Evolutionary conservation across 768 basidiomycete genomes (phyloP).

Genomic region (Mycena venus): DNA sequence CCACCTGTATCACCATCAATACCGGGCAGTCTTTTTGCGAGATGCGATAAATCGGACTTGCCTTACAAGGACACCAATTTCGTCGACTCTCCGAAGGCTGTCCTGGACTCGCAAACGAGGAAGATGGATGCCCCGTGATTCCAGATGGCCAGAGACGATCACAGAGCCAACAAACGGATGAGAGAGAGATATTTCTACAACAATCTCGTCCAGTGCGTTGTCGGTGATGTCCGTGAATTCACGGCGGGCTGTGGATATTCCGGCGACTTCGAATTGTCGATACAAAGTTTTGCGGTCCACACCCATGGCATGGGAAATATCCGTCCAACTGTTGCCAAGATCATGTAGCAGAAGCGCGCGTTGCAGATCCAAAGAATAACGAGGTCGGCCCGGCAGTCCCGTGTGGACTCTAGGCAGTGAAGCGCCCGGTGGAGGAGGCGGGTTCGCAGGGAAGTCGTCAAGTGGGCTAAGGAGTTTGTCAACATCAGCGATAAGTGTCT

Average conservation of each 20-base stretch:
- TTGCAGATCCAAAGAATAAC: not conserved
- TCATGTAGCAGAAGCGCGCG: not conserved
- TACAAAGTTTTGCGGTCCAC: not conserved
- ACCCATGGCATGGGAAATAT: not conserved
- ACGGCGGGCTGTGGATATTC: not conserved
- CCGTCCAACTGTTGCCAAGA: not conserved
- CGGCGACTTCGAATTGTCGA: too few species aligned
- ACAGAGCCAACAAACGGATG: not conserved
- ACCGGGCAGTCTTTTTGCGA: too few species aligned
- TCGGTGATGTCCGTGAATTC: not conserved
- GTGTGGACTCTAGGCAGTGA: too few species aligned
- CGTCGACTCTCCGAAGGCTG: not conserved
- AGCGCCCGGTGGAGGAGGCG: too few species aligned
- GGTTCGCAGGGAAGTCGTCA: too few species aligned
- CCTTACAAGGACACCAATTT: not conserved
- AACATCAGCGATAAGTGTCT: too few species aligned
- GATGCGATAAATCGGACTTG: too few species aligned
- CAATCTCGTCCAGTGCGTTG: not conserved
- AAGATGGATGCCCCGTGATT: not conserved
- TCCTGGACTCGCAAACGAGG: not conserved
- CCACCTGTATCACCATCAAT: too few species aligned
- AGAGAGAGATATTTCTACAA: not conserved
- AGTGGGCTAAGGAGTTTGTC: too few species aligned
- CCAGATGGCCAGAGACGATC: not conserved
- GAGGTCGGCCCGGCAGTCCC: not conserved